Conservation (phyloP, 768 basidiomycete species). For the Leccinum rimulosum region DNA sequence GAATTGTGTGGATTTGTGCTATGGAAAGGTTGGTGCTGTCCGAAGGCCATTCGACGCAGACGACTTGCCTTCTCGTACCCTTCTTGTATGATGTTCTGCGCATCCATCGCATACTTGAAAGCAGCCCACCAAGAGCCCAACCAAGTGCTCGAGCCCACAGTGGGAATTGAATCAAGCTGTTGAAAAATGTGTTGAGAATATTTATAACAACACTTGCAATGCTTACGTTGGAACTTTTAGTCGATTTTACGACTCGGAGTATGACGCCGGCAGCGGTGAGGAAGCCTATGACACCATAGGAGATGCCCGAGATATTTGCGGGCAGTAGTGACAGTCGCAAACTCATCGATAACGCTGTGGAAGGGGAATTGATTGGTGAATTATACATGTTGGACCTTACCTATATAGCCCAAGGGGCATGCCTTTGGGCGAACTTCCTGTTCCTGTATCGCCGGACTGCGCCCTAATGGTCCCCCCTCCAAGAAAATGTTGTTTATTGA, state of each 20-base stretch:
- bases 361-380: not conserved
- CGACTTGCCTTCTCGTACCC: slow-evolving; percentile 31
- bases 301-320: not conserved
- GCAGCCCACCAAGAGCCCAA: not conserved
- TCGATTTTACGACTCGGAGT: not conserved
- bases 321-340: not conserved
- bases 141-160: not conserved
- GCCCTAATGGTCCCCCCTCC: not conserved
- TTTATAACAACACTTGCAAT: not conserved
- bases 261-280: not conserved
- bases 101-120: not conserved
- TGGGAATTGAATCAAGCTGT: not conserved
- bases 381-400: not conserved
- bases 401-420: not conserved
- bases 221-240: not conserved
- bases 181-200: not conserved
- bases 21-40: no score
- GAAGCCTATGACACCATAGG: not conserved
- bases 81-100: slow-evolving; percentile 22
- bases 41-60: not conserved
- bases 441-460: not conserved
- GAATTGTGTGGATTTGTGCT: not conserved
- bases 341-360: not conserved
- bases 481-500: not conserved
- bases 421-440: not conserved